Evolutionary conservation across 305 asterid species (phyloP), one percentile per base, ranked within the genome.

Genomic region (Fraxinus albicans): DNA sequence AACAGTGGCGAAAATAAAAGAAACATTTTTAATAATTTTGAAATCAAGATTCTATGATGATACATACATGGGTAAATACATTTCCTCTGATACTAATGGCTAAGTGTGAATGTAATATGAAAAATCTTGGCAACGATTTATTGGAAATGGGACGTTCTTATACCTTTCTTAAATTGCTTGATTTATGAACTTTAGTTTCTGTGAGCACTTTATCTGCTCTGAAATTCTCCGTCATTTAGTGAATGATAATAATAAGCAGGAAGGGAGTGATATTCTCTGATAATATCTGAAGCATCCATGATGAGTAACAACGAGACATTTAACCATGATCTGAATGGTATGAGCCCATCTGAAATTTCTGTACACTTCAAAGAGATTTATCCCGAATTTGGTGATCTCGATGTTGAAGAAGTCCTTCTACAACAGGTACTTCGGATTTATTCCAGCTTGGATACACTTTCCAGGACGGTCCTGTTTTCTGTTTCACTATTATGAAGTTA

Each of bases 311-410:
- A 47, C n/a, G 93, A 91, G 85, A 80, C 80, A 73, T 89, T 88
- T 82, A 78, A 58, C 84, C 90, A 87, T 80, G 80, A 83, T 86
- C 72, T 92, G 84, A 84, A 89, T 81, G 91, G 89, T 53, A 86
- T 86, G 88, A 87, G 92, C 72, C 95, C 94, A 23, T 90, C 88
- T 83, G 96, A 93, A 88, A 83, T 94, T 77, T 97, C 97, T 55
- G 93, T 88, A 80, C 89, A 91, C 85, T 85, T 93, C 55, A 92
- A 89, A 85, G 95, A 93, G 42, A 86, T 92, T 70, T 91, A 88
- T 84, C 97, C 97, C 4, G 98, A 95, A 83, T 91, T 91, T 67
- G 92, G 90, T 15, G 98, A 92, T 89, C 92, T 94, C 9, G 87
- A 92, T 77, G 88, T 77, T 75, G 97, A 95, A 87, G 99, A 93